Evolutionary conservation across 2,329 filamentous ascomycete genomes (phyloP), one percentile per base, ranked within the genome.

Genomic region (Aureobasidium sp.): DNA sequence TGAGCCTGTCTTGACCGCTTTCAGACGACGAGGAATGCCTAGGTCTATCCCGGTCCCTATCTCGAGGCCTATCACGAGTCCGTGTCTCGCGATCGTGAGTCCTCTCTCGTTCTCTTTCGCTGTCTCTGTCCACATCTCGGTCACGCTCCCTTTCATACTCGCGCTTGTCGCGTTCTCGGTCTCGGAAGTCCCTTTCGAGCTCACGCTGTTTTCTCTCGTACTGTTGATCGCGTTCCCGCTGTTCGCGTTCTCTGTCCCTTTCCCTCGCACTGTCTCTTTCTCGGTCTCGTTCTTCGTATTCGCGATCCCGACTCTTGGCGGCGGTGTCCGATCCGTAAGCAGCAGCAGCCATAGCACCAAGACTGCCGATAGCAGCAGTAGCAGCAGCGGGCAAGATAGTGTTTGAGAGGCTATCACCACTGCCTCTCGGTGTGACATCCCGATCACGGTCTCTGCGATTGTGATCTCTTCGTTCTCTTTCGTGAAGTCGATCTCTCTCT

Each of bases 381-480:
- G 47, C 57, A 2, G 64, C 66, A 55, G 63, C 66, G 13, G 66
- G 65, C 5, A 66, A 51, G 8, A 65, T 59, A 20, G 63, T 51
- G 13, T 46, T 65, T n/a, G 60, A 47, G 20, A 66, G 60, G 32
- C 59, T 65, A 20, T 62, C 53, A 17, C 32, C 50, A 27, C 63
- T 65, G 13, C 60, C 64, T 36, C 62, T 64, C 24, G 64, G 60
- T 68, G 63, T 65, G 66, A 27, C 26, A 12, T 69, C 67, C 37
- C 69, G 69, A 36, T 75, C 73, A 17, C 72, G 67, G 10, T 65
- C 62, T 26, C 62, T 66, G 34, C 69, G 70, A 59, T 70, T 73
- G 55, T 62, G 69, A 57, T 73, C 74, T 26, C 68, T 71, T 10
- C 53, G 50, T 27, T 66, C 66, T 17, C 56, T 26, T 29, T 67